Percentiles rank a stretch among this genome's conserved stretches.
phyloP scores from a whole-genome alignment of 208 protist genomes.

The Acanthamoeba royreba region DNA sequence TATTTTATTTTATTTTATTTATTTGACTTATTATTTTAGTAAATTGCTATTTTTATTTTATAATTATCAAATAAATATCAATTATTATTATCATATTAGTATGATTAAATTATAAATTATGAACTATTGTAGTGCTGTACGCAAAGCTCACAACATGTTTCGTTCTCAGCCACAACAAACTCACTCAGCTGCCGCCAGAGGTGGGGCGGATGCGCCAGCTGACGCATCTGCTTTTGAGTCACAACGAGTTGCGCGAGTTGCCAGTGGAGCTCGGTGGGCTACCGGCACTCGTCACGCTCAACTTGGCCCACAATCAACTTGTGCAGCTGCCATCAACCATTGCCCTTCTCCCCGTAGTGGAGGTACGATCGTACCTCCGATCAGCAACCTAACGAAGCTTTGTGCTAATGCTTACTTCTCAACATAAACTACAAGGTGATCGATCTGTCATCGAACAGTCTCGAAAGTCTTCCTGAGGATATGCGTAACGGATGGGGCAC shows the following conservation, averaged over 20 bases:
- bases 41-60: too few species aligned
- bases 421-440: neutral
- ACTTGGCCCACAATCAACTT: neutral
- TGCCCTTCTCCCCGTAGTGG: neutral
- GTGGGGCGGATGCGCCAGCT: neutral
- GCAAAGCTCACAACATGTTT: too few species aligned
- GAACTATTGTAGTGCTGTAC: too few species aligned
- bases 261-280: neutral
- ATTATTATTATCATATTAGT: too few species aligned
- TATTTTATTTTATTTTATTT: too few species aligned
- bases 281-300: neutral
- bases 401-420: neutral
- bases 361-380: neutral
- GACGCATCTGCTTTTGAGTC: neutral
- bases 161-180: neutral
- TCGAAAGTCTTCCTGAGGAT: neutral
- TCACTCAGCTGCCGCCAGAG: neutral
- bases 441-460: neutral
- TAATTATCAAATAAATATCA: too few species aligned
- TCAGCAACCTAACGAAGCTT: neutral
- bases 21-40: too few species aligned
- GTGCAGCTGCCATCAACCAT: neutral
- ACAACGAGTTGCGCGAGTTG: neutral
- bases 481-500: neutral
- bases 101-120: too few species aligned